Base-by-base conservation (phyloP, 306 rosid genomes). In the Cicer chorassanicum region DNA sequence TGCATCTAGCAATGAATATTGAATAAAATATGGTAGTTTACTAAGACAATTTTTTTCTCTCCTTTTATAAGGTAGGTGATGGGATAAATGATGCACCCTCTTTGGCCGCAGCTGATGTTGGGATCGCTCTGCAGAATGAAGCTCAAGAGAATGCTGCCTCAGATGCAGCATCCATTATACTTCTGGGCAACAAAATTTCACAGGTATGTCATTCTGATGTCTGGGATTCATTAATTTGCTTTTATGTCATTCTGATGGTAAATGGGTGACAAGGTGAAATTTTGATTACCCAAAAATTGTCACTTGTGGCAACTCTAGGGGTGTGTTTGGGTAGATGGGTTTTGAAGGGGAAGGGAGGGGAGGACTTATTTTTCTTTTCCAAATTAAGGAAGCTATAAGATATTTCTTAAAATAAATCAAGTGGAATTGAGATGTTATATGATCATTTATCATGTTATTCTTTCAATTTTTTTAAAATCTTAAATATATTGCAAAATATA, bases 71-170 rank as follows among this genome's bases (percentile, higher is more conserved):
- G 98, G 96, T 94, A 53, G 98, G 98, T 57, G 98, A 91, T 84
- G 97, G 98, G 72, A 94, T 94, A 82, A 94, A 94, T 76, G 98
- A 94, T 76, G 98, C 98, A 68, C 98, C 98, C 50, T 92, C 97
- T 68, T 86, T 94, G 88, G 97, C 96, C 69, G 88, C 87, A 46
- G 95, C 99, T 18, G 96, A 94, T 76, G 99, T 94, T 50, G 99
- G 99, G 77, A 92, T 94, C 56, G 99, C 98, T 73, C 79, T 94
- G 79, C 95, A 86, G 84, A 86, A 86, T 72, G 97, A 90, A 79
- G 89, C 88, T 55, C 97, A 87, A 80, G 99, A 94, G 57, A 94
- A 90, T 78, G 98, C 98, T 10, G 98, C 97, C 69, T 91, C 99
- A n/a, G 92, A 94, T 76, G 97, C 99, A 4, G 96, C 99, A 8